Evolutionary conservation across 2,329 filamentous ascomycete species (phyloP), one percentile per base, ranked within the genome.

Genomic region (Capronia americana): DNA sequence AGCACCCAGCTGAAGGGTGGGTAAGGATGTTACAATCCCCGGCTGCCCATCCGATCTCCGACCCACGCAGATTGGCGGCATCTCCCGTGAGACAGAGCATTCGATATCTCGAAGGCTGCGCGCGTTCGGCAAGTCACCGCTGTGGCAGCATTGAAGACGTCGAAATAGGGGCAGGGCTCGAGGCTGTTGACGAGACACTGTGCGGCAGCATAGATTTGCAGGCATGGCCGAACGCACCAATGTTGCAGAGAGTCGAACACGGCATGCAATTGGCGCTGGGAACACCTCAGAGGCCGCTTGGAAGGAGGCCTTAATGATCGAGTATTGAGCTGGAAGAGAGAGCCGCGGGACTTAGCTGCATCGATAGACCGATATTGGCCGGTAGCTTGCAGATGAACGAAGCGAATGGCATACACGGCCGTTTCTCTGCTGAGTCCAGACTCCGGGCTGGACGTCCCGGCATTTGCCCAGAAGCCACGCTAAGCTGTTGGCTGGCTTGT

Each of bases 31-130:
- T 28, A 26, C 44, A 48, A n/a, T 53, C 23, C 48, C 48, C 20
- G 48, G 48, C 23, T 34, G 17, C n/a, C n/a, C 8, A 20, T 55
- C 53, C 53, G 53, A 55, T 32, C 53, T 55, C 53, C 17, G 53
- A 8, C 28, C 53, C 53, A 28, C 12, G 8, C 3, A 17, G 17
- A 44, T 53, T 30, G 24, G 28, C 28, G 53, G 53, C 28, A 55
- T 28, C 4, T 55, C 8, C 24, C 53, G 53, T 12, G 53, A 28
- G 28, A 11, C 26, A 30, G 10, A 11, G 46, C 10, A 24, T 11
- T 17, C 2, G 26, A 23, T 4, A 23, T 26, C 4, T 17, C 24
- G 20, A 51, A n/a, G 38, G 38, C 38, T n/a, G 38, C 4, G 14
- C 14, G 6, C 17, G 6, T 20, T 44, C 17, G 38, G 14, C 2